Percentiles rank a stretch among this genome's conserved stretches.
Conservation (phyloP, 2,329 filamentous ascomycete species). For the Exserohilum turcica region DNA sequence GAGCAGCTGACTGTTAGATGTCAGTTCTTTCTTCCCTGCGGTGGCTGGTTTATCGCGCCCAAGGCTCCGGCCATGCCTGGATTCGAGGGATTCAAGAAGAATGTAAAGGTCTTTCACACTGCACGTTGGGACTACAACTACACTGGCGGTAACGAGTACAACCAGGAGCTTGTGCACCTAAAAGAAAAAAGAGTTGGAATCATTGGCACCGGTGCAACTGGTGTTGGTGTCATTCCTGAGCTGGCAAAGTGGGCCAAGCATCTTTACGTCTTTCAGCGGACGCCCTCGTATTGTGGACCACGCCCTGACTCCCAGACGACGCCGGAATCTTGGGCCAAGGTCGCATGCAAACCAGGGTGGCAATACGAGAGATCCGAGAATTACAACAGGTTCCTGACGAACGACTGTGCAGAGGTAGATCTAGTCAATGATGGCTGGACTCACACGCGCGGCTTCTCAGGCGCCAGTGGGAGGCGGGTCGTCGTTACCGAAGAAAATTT, state of each 20-base stretch:
- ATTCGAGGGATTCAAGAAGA: conserved; percentile 14
- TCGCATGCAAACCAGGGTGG: conserved; percentile 52
- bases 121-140: conserved; percentile 35
- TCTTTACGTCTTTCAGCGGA: conserved; percentile 62
- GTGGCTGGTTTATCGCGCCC: background rate
- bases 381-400: conserved; percentile 36
- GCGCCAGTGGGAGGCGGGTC: conserved; percentile 22
- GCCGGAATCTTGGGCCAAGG: conserved; percentile 13
- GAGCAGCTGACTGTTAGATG: background rate
- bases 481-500: conserved; percentile 46
- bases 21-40: background rate
- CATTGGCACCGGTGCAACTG: conserved; percentile 42
- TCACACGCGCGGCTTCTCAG: conserved; percentile 41
- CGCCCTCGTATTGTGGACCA: conserved; percentile 52
- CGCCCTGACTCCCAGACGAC: conserved; percentile 30
- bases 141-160: conserved; percentile 29
- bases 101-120: conserved; percentile 37
- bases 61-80: background rate
- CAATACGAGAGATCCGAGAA: conserved; percentile 54
- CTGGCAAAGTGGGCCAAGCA: conserved; percentile 56
- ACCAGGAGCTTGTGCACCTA: conserved; percentile 38
- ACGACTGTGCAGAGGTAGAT: conserved; percentile 30
- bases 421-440: conserved; percentile 60
- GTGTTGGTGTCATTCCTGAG: conserved; percentile 45
- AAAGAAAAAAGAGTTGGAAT: conserved; percentile 42